Evolutionary conservation across 2,329 filamentous ascomycete genomes (phyloP).

Genomic region (Hymenoscyphus salicellus): DNA sequence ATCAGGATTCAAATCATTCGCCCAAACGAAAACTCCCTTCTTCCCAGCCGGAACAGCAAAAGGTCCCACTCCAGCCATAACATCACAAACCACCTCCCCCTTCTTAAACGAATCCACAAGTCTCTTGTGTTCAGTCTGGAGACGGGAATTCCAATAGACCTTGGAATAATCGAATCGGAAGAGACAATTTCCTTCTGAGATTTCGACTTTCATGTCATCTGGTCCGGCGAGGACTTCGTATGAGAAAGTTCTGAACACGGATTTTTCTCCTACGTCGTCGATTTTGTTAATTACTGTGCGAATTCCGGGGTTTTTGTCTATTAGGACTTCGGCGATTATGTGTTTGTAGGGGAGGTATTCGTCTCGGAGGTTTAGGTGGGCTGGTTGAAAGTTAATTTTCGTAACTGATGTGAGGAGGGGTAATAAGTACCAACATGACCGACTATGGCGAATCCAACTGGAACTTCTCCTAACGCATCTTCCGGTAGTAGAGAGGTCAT

Average conservation of each 20-base stretch:
- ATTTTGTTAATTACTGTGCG: conserved; percentile 94
- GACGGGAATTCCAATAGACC: conserved; percentile 95
- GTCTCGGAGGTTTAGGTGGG: conserved; percentile 85
- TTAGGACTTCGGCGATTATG: conserved; percentile 77
- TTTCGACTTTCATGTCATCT: conserved; percentile 78
- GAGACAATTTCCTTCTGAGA: conserved; percentile 77
- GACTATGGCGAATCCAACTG: conserved; percentile 80
- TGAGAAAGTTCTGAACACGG: conserved; percentile 83
- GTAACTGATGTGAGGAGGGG: conserved; percentile 1
- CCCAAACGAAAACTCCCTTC: conserved; percentile 88
- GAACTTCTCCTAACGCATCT: conserved; percentile 75
- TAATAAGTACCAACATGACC: conserved; percentile 71
- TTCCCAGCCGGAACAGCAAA: conserved; percentile 91
- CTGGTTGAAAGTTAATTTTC: conserved; percentile 42
- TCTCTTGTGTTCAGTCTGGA: conserved; percentile 84
- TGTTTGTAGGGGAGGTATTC: conserved; percentile 82
- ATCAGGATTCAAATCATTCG: conserved; percentile 94
- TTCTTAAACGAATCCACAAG: conserved; percentile 72
- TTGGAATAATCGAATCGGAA: conserved; percentile 93
- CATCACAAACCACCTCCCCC: conserved; percentile 88
- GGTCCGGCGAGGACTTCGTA: conserved; percentile 87
- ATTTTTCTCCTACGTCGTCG: conserved; percentile 80
- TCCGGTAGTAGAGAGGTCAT: conserved; percentile 78
- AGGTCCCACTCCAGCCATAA: conserved; percentile 96
- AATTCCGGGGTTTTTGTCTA: conserved; percentile 83